These are phyloP conservation scores for Rhodotorula babjevae DNA, from an alignment of 768 basidiomycete genomes.

Conservation along the genomic window DNA sequence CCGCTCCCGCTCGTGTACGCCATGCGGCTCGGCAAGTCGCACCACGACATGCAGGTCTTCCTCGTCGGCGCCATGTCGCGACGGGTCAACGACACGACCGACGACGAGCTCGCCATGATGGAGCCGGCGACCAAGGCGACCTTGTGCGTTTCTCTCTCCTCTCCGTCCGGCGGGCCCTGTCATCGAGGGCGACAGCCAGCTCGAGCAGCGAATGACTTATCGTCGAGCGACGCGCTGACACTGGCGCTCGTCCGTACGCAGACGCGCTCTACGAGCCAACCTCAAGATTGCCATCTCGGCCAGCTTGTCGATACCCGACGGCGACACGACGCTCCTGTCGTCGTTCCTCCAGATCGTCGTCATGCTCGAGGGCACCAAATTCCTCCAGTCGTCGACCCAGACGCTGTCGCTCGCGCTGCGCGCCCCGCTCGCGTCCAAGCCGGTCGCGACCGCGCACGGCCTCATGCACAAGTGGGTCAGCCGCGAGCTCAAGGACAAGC, in stretches of 20 bases:
- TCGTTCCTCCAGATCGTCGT: constrained; percentile 90
- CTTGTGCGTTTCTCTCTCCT: constrained; percentile 56
- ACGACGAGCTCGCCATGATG: constrained; percentile 64
- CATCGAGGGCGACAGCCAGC: no score
- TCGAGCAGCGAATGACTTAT: no score
- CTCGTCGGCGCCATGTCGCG: constrained; percentile 85
- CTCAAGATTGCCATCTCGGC: constrained; percentile 89
- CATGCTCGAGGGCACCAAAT: constrained; percentile 92
- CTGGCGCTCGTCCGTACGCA: not conserved
- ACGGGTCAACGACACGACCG: constrained; percentile 82
- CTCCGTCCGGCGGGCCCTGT: no score
- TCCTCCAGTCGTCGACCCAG: constrained; percentile 69
- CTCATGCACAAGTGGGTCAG: constrained; percentile 84
- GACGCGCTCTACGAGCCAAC: constrained; percentile 58
- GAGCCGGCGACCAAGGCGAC: constrained; percentile 61
- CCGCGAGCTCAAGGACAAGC: constrained; percentile 69
- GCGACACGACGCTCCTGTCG: constrained; percentile 74
- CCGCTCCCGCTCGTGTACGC: constrained; percentile 73
- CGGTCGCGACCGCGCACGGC: constrained; percentile 67
- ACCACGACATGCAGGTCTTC: constrained; percentile 77
- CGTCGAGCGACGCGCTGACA: not conserved
- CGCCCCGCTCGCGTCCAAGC: constrained; percentile 50
- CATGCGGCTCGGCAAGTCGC: constrained; percentile 56
- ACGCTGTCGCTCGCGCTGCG: constrained; percentile 67
- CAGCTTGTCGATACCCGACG: constrained; percentile 53